Evolutionary conservation across 2,329 filamentous ascomycete species (phyloP), one percentile per base, ranked within the genome.

Genomic region (Helicocarpus griseus): DNA sequence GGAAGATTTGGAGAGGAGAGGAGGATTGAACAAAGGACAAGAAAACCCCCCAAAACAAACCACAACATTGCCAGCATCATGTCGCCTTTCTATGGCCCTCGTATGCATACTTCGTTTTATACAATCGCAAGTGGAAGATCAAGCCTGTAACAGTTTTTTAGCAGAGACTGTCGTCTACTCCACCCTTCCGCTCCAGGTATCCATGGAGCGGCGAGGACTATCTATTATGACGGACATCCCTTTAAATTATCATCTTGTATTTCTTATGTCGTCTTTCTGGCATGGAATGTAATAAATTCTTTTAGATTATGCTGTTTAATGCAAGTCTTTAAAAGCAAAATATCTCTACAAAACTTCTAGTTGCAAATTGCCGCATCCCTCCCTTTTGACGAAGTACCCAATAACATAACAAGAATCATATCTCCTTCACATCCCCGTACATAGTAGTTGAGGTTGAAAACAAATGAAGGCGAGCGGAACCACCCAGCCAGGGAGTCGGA

Each of bases 111-210:
- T 67, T 66, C 65, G 68, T 68, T 35, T 31, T 43, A 28, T 35
- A 47, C 14, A 47, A 36, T 35, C 28, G 21, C 38, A 44, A 63
- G 69, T 73, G 70, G 70, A 61, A 73, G 67, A 73, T 64, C 66
- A 69, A 73, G 70, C 65, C 66, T 54, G 63, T 66, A 66, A 65
- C 69, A 69, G 69, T 70, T 72, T 72, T 70, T 72, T 58, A 73
- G 70, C 70, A 73, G 70, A 61, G 63, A 70, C 69, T 69, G 54
- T 52, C 70, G 70, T 73, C 70, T 71, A 70, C 70, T 73, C 70
- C 70, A 73, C 70, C 70, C 70, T 72, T 67, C 66, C 69, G 65
- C 65, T 69, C 61, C 51, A 60, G 39, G 40, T 53, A 52, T 62
- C 53, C 33, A 59, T 71, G 60, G 67, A 64, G 63, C 65, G 59